A percentile compares a stretch with the other conserved stretches of the same genome.
Evolutionary conservation across 2,329 filamentous ascomycete genomes (phyloP).

Genomic region (Endothia cerciana): DNA sequence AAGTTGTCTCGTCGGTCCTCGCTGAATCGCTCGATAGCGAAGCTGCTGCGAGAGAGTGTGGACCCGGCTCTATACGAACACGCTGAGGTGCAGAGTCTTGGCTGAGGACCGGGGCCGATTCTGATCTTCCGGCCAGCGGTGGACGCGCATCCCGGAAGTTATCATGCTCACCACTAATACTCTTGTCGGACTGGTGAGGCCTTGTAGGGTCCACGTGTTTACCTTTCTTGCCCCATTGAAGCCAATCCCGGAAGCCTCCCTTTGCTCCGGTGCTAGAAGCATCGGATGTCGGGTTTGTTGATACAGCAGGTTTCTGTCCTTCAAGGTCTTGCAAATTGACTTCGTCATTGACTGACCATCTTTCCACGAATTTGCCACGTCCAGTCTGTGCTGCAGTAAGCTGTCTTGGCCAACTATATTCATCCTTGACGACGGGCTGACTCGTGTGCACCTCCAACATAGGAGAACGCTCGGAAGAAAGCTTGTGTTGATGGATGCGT

Average conservation of each 20-base stretch:
- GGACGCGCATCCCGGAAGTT: background rate
- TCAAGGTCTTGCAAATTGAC: background rate
- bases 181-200: background rate
- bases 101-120: background rate
- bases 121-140: background rate
- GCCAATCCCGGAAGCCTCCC: background rate
- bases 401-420: background rate
- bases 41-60: background rate
- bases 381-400: background rate
- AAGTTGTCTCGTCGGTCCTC: background rate
- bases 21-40: background rate
- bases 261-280: background rate
- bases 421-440: background rate
- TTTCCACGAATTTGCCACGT: slow-evolving; percentile 9
- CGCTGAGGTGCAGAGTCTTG: background rate
- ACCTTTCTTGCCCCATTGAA: slow-evolving; percentile 8
- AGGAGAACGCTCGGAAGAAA: background rate
- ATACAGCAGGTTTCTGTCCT: background rate
- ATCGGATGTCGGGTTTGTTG: background rate
- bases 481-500: background rate
- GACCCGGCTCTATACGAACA: background rate
- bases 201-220: background rate
- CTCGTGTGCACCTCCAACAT: background rate
- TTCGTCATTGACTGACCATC: slow-evolving; percentile 8
- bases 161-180: background rate